These are phyloP conservation scores for Xanthoconium separans DNA, from an alignment of 1,284 basidiomycete species.

Conservation along the genomic window DNA sequence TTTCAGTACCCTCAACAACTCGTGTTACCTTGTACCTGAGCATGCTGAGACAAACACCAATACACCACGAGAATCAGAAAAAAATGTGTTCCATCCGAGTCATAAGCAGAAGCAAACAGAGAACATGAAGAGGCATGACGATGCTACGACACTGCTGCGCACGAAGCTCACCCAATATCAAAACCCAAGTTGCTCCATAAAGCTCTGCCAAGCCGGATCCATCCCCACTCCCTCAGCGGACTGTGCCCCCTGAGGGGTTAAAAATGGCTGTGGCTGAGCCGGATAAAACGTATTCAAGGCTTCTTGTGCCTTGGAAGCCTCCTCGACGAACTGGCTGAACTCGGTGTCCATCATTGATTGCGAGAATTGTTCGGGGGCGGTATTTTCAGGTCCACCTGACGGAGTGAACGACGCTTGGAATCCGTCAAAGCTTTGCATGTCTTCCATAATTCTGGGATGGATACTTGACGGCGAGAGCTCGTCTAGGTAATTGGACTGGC, in stretches of 20 bases:
- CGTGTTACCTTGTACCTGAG: no score
- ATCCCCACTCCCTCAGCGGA: conserved; percentile 36
- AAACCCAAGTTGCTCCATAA: conserved; percentile 68
- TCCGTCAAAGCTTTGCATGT: conserved; percentile 42
- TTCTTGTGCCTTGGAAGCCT: conserved; percentile 13
- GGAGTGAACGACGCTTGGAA: conserved; percentile 29
- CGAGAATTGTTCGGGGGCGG: conserved; percentile 25
- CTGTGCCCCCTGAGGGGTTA: conserved; percentile 1
- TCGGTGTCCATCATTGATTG: conserved; percentile 31
- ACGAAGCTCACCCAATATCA: not conserved
- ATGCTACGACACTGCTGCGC: not conserved
- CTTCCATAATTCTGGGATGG: conserved; percentile 44
- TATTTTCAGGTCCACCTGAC: conserved; percentile 5
- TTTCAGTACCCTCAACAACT: no score
- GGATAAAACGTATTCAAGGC: conserved; percentile 16
- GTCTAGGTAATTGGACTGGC: not conserved
- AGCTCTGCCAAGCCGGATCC: conserved; percentile 64
- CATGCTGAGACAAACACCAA: no score
- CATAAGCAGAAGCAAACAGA: not conserved
- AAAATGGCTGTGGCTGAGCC: conserved; percentile 15
- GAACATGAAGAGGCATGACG: not conserved
- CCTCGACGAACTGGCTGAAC: conserved; percentile 21
- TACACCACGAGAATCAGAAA: no score
- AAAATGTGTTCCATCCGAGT: no score
- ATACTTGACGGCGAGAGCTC: conserved; percentile 22